Percentiles rank a stretch among this genome's conserved stretches.
These are phyloP conservation scores for Skeletonema menzelii DNA, from an alignment of 108 stramenopile genomes.

Conservation along the genomic window DNA sequence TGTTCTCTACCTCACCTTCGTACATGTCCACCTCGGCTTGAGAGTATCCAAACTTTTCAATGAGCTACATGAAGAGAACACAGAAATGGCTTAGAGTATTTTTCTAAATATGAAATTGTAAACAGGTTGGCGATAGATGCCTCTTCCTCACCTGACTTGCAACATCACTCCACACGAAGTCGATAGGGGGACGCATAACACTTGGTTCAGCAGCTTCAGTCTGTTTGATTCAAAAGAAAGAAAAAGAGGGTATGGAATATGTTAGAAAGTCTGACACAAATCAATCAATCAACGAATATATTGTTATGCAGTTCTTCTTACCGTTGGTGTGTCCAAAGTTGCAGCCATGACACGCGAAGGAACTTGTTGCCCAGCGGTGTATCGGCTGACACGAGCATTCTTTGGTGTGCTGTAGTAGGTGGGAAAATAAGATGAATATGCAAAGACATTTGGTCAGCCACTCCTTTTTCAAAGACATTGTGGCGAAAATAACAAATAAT, in stretches of 20 bases:
- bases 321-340: slow-evolving; percentile 39
- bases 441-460: background rate
- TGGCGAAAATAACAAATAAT: background rate
- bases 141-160: slow-evolving; percentile 50
- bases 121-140: background rate
- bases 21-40: slow-evolving; percentile 69
- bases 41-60: slow-evolving; percentile 75
- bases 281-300: background rate
- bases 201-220: slow-evolving; percentile 14
- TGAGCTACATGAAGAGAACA: slow-evolving; percentile 40
- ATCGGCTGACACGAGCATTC: slow-evolving; percentile 23
- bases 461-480: background rate
- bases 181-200: slow-evolving; percentile 84
- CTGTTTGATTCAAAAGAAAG: slow-evolving; percentile 9
- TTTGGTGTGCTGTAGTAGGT: slow-evolving; percentile 20
- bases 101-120: background rate
- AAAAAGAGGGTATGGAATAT: background rate
- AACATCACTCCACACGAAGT: slow-evolving; percentile 70
- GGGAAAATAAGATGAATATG: background rate
- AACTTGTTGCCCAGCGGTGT: slow-evolving; percentile 5
- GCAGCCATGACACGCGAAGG: slow-evolving; percentile 36
- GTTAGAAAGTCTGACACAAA: background rate
- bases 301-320: slow-evolving; percentile 16
- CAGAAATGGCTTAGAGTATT: background rate
- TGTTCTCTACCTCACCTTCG: slow-evolving; percentile 57